Percentiles rank a stretch among this genome's conserved stretches.
phyloP scores from a whole-genome alignment of 176 grass and related monocot genomes.

The Thinopyrum elongatum region DNA sequence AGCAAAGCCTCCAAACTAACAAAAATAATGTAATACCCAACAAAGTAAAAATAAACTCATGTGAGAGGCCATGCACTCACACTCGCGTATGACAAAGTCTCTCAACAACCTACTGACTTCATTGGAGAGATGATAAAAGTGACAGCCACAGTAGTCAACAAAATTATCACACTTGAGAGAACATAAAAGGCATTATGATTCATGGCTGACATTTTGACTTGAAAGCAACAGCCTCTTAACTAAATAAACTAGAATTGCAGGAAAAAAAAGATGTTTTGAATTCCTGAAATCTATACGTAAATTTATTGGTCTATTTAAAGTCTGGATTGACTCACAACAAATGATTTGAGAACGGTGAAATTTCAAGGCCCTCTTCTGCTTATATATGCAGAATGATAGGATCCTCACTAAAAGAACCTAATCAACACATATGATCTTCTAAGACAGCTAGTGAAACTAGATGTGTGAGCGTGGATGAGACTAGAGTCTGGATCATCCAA shows the following conservation, averaged over 20 bases:
- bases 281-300: not conserved
- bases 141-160: not conserved
- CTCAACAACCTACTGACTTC: not conserved
- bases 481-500: not conserved
- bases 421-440: not conserved
- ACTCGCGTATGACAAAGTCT: not conserved
- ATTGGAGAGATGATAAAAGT: not conserved
- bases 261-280: not conserved
- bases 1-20: not conserved
- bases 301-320: conserved; percentile 12
- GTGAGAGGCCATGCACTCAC: not conserved
- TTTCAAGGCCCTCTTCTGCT: not conserved
- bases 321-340: not conserved
- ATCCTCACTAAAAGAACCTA: not conserved
- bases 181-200: conserved; percentile 11
- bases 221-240: not conserved
- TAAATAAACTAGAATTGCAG: not conserved
- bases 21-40: not conserved
- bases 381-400: not conserved
- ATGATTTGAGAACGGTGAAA: conserved; percentile 4
- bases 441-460: conserved; percentile 17
- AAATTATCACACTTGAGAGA: not conserved
- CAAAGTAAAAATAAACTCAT: not conserved
- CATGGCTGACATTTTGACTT: not conserved
- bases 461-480: not conserved